phyloP scores from a whole-genome alignment of 352 stramenopile species.

The Phytophthora crassamura region DNA sequence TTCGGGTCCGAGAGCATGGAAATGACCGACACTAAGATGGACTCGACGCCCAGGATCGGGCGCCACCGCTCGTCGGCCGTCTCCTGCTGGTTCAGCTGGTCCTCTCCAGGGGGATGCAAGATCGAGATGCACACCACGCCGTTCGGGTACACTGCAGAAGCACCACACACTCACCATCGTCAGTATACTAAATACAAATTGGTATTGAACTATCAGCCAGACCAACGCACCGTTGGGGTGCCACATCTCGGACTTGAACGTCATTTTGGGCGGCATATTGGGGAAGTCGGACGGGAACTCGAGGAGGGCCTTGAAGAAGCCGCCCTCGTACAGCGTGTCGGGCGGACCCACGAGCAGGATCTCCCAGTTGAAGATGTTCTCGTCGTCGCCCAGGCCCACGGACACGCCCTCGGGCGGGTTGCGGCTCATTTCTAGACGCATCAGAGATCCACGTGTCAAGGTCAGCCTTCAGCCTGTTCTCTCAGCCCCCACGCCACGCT shows the following conservation, averaged over 20 bases:
- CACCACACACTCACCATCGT: constrained; percentile 10
- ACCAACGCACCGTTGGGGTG: constrained; percentile 95
- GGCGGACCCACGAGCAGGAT: constrained; percentile 97
- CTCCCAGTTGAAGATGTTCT: constrained; percentile 99
- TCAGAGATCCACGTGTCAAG: constrained; percentile 21
- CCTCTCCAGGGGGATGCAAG: constrained; percentile 98
- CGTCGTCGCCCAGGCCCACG: constrained; percentile 97
- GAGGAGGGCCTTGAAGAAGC: constrained; percentile 98
- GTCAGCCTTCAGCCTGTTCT: constrained; percentile 5
- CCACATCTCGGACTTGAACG: constrained; percentile 99
- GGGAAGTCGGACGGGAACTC: constrained; percentile 99
- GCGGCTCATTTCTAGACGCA: constrained; percentile 95
- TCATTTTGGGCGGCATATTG: constrained; percentile 99
- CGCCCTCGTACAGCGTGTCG: constrained; percentile 96
- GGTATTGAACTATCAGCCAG: neutral
- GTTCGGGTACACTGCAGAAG: constrained; percentile 94
- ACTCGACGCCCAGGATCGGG: constrained; percentile 97
- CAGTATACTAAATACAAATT: neutral
- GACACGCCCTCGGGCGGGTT: constrained; percentile 99
- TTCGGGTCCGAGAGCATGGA: constrained; percentile 99
- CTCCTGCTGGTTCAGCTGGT: constrained; percentile 98
- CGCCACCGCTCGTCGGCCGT: constrained; percentile 98
- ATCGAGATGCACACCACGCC: constrained; percentile 99
- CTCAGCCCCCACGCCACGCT: neutral
- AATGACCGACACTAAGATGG: constrained; percentile 96